These are phyloP conservation scores for Paxillus ammoniavirescens DNA, from an alignment of 768 basidiomycete genomes.

Conservation along the genomic window DNA sequence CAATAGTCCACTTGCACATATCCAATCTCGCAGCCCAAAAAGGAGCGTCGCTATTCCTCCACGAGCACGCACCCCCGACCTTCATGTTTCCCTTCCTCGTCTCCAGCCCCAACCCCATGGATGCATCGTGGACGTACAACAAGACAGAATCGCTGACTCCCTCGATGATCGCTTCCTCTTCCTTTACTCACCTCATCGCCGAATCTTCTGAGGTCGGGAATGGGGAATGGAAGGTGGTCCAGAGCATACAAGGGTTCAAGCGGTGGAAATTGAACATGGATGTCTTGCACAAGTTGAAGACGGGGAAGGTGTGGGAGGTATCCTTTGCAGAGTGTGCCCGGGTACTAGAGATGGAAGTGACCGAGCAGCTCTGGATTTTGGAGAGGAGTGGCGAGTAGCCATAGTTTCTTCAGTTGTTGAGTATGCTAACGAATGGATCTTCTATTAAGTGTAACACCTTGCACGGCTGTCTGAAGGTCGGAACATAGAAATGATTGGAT, in stretches of 20 bases:
- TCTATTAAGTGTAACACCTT: too few relatives aligned
- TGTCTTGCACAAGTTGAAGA: constrained; percentile 16
- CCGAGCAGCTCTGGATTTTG: constrained; percentile 49
- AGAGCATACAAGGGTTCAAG: constrained; percentile 44
- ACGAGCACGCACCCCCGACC: constrained; percentile 61
- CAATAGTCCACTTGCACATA: constrained; percentile 68
- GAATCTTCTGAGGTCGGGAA: constrained; percentile 37
- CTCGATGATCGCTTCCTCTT: constrained; percentile 37
- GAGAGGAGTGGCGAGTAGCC: constrained; percentile 26
- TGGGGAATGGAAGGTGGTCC: constrained; percentile 43
- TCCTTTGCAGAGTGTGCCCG: constrained; percentile 20
- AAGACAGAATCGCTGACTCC: constrained; percentile 71
- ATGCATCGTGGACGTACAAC: constrained; percentile 63
- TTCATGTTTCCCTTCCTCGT: constrained; percentile 15
- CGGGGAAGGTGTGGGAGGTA: constrained; percentile 22
- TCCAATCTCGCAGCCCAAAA: constrained; percentile 86
- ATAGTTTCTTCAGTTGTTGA: neutral
- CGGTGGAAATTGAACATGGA: constrained; percentile 32
- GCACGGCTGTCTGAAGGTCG: too few relatives aligned
- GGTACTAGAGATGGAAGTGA: constrained; percentile 37
- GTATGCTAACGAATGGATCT: neutral
- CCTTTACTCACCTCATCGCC: constrained; percentile 64
- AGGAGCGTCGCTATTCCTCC: constrained; percentile 86
- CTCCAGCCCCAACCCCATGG: constrained; percentile 8
- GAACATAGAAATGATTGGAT: too few relatives aligned